Conservation (phyloP, 495 filamentous ascomycete genomes). For the Ascobolus immersus region DNA sequence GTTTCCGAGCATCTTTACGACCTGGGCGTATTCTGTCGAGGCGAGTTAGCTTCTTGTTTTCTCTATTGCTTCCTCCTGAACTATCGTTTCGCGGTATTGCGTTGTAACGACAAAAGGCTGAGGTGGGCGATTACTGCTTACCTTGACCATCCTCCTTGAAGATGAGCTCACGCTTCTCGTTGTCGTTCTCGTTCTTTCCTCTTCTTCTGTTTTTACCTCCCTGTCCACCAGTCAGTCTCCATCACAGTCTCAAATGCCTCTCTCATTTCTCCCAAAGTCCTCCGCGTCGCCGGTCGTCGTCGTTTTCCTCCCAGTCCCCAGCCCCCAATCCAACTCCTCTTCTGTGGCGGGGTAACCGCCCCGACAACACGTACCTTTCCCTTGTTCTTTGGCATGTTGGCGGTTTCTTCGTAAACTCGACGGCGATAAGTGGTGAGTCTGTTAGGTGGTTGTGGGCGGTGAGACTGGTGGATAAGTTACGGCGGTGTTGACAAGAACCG, state of each 20-base stretch:
- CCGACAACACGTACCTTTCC: conserved; percentile 46
- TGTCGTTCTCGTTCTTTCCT: conserved; percentile 99
- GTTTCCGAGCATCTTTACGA: conserved; percentile 96
- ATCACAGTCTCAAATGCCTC: too few species aligned
- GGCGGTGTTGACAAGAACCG: too few species aligned
- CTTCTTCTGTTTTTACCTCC: conserved; percentile 96
- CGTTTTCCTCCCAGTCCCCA: not conserved
- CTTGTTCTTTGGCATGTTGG: conserved; percentile 91
- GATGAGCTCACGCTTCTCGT: conserved; percentile 93
- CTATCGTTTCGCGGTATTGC: not conserved
- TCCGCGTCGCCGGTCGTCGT: not conserved
- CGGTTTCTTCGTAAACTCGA: too few species aligned
- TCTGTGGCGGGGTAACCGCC: not conserved
- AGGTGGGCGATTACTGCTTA: conserved; percentile 15
- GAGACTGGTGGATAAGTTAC: too few species aligned
- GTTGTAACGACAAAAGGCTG: conserved; percentile 5
- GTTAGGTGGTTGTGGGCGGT: too few species aligned
- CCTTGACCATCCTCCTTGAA: conserved; percentile 98
- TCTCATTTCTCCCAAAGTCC: too few species aligned
- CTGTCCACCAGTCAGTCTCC: too few species aligned
- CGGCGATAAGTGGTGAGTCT: too few species aligned
- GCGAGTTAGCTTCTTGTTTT: conserved; percentile 10
- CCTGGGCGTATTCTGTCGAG: conserved; percentile 72
- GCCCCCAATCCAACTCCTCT: not conserved
- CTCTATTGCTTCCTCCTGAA: not conserved